Evolutionary conservation across 108 stramenopile genomes (phyloP), one percentile per base, ranked within the genome.

Genomic region (Stephanodiscus minutulus): DNA sequence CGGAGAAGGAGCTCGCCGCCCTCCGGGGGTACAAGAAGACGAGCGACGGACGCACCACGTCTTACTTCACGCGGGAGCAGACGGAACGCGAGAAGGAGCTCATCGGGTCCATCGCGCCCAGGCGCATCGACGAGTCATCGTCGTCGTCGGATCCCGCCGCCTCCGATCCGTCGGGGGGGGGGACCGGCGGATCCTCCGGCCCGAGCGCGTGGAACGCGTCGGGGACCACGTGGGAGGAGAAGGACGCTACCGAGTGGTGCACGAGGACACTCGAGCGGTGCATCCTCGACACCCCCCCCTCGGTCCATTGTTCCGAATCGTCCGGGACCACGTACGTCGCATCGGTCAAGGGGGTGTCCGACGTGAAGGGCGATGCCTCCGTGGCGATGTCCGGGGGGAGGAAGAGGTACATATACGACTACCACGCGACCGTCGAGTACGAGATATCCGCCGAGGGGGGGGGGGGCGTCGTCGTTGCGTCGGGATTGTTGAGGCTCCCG

Each of bases 151-250:
- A 8, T 9, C 7, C 39, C 10, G 37, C 44, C 31, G 31, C 31
- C 31, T 5, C 5, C 31, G 31, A 33, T 33, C 70, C 29, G 27
- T 54, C 59, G 13, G 5, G 50, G 50, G 7, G 50, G 50, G 50
- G 39, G 3, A 8, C 1, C 39, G 39, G 39, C 35, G 35, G 39
- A 39, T 39, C 39, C 39, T 39, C 39, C 39, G 39, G 39, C 11
- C 50, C 50, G 17, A 78, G 85, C 17, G 92, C 83, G 10, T 98
- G 98, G 98, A 98, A 98, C 70, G 71, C 85, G 55, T 91, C 94
- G 1, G 96, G 96, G 0, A 87, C 89, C 3, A 97, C 98, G 0
- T 97, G 94, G 90, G 98, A 98, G 76, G 96, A 97, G 79, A 92
- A 92, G 67, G 88, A 93, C 74, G 85, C 86, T 20, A 89, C 85